These are phyloP conservation scores for Trichoderma simmonsii DNA, from an alignment of 2,329 filamentous ascomycete species.

Conservation along the genomic window DNA sequence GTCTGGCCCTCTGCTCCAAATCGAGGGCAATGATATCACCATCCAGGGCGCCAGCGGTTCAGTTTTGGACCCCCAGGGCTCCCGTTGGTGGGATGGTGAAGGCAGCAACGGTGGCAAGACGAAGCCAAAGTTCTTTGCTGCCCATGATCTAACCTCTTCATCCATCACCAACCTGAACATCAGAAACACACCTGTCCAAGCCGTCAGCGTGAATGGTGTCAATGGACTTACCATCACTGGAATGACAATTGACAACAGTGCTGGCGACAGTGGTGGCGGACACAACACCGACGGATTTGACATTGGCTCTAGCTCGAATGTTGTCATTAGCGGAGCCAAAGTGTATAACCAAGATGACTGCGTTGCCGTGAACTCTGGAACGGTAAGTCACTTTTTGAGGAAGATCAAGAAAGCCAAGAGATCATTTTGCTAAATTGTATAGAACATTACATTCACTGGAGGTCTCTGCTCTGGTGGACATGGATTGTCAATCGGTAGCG, in stretches of 20 bases:
- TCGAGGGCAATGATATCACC: constrained; percentile 5
- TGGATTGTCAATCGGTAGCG: constrained; percentile 42
- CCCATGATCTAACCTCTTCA: constrained; percentile 37
- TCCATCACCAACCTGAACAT: constrained; percentile 38
- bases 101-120: constrained; percentile 58
- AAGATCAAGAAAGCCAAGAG: background rate
- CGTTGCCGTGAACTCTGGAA: constrained; percentile 54
- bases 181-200: constrained; percentile 42
- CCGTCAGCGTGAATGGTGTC: constrained; percentile 37
- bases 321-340: constrained; percentile 50
- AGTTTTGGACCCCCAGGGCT: background rate
- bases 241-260: constrained; percentile 39
- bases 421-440: background rate
- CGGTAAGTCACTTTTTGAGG: constrained; percentile 17
- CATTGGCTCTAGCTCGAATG: constrained; percentile 46
- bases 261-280: constrained; percentile 34
- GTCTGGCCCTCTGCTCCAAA: constrained; percentile 8
- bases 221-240: constrained; percentile 35
- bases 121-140: constrained; percentile 61
- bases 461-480: constrained; percentile 44
- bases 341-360: constrained; percentile 62
- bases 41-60: constrained; percentile 1
- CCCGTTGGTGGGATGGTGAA: constrained; percentile 58
- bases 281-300: constrained; percentile 62
- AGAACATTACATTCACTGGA: constrained; percentile 44